Evolutionary conservation across 495 filamentous ascomycete genomes (phyloP), one percentile per base, ranked within the genome.

Genomic region (Physcia stellaris): DNA sequence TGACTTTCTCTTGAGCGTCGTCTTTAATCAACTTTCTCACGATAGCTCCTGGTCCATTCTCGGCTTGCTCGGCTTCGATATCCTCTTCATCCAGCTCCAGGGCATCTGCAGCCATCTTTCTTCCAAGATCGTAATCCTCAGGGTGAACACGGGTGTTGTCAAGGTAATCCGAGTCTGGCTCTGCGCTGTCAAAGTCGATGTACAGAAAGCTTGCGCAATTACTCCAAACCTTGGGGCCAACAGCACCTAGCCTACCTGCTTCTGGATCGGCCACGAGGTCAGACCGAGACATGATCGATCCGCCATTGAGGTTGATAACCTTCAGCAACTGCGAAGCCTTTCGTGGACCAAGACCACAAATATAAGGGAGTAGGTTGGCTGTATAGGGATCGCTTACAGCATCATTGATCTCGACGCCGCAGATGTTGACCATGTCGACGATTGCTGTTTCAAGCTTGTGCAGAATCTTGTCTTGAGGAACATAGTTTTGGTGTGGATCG

Each of bases 71-170:
- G 1, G 82, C 86, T 57, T 94, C 88, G 56, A 96, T 82, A 53
- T 98, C 90, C 59, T 98, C 90, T 57, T 98, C 90, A 50, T 98
- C 92, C 47, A 95, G 60, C 53, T 94, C 87, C 31, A 96, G 63
- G 29, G 90, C 92, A 67, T 98, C 90, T 11, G 92, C 90, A 17
- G 90, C 92, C 79, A 96, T 95, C 58, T 98, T 98, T 37, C 87
- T 79, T 15, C 84, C 90, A 30, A 98, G 71, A 36, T 98, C 90
- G 55, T 98, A 98, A 54, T 96, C 90, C 67, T 96, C 90, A 5
- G 90, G 90, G 52, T 98, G 90, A 12, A 96, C 83, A 57, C 90
- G 75, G 20, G 90, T 96, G 54, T 92, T 94, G 57, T 98, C 90
- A 4, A 98, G 69, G 21, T 90, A 92, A 52, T 98, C 92, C 0